Base-by-base conservation (phyloP, 768 basidiomycete species). In the Cubamyces sp. region DNA sequence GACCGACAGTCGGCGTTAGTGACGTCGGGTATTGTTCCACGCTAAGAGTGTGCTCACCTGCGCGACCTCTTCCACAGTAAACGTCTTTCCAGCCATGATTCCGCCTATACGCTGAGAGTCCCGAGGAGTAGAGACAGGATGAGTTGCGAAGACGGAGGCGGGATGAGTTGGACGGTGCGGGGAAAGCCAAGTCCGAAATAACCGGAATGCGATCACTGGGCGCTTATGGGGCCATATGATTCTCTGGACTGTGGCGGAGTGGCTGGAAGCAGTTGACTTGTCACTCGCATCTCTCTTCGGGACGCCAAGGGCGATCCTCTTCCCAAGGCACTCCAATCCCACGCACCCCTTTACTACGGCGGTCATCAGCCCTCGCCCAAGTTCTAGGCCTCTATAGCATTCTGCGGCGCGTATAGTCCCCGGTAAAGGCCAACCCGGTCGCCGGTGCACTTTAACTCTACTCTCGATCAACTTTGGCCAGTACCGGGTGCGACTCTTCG, bases 21-120 rank as follows among this genome's bases (percentile, higher is more conserved):
- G 14, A 18, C 15, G 1, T 5, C 8, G 15, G n/a, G 3, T 25
- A 9, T n/a, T 28, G 9, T 2, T 19, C 34, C 7, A 9, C 18
- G 8, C 26, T n/a, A 7, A 11, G 42, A 1, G 4, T 6, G 6
- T 30, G 64, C 65, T 46, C 46, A 69, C 68, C 68, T 60, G 52
- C 1, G 67, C 67, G 25, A 71, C 68, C 47, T 70, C 67, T 42
- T 70, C 67, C 14, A 54, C 63, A 0, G 69, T 61, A 41, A 60
- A 68, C 18, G 66, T 68, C 43, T 65, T 68, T 59, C 58, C 49
- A 16, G 62, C 34, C 62, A 64, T 64, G 42, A 6, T 5, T 43
- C 19, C 16, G 42, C 19, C 25, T 26, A 28, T 23, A 16, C 14
- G n/a, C n/a, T n/a, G 48, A 26, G 25, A 23, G 7, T 26, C 12